phyloP scores from a whole-genome alignment of 805 yeast genomes.

The Ogataea polymorpha region DNA sequence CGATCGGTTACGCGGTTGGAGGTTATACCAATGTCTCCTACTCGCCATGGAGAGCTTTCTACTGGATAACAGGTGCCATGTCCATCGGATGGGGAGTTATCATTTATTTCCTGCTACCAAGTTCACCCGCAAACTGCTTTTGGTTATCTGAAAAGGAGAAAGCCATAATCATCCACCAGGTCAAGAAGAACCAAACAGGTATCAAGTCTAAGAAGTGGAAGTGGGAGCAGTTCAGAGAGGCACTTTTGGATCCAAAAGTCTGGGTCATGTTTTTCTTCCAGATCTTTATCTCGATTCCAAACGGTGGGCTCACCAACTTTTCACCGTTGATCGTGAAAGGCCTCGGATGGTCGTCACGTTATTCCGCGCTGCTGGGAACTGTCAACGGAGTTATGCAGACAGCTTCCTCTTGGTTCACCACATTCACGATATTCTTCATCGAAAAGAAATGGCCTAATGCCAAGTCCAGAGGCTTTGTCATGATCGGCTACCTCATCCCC shows the following conservation, averaged over 20 bases:
- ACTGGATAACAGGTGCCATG: conserved; percentile 55
- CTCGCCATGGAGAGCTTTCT: conserved; percentile 58
- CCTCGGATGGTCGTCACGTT: conserved; percentile 27
- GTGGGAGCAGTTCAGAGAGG: conserved; percentile 53
- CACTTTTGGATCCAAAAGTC: conserved; percentile 48
- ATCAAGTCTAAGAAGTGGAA: conserved; percentile 55
- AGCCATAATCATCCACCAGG: conserved; percentile 49
- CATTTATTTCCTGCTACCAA: conserved; percentile 40
- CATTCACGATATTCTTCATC: conserved; percentile 45
- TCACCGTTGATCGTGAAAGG: conserved; percentile 35
- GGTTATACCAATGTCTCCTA: conserved; percentile 38
- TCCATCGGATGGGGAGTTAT: conserved; percentile 49
- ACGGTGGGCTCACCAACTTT: conserved; percentile 57
- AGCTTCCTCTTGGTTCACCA: conserved; percentile 29
- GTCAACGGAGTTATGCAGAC: conserved; percentile 35
- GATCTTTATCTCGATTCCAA: conserved; percentile 48
- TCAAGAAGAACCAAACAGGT: conserved; percentile 58
- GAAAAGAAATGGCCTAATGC: conserved; percentile 44
- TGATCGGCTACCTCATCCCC: conserved; percentile 29
- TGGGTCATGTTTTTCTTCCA: conserved; percentile 48
- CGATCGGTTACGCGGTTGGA: conserved; percentile 46
- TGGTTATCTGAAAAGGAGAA: conserved; percentile 47
- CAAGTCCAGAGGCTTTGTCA: conserved; percentile 23
- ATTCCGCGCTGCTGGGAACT: conserved; percentile 34
- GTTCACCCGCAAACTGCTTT: conserved; percentile 53